phyloP scores from a whole-genome alignment of 441 rosid species.

The Populus hybrid region DNA sequence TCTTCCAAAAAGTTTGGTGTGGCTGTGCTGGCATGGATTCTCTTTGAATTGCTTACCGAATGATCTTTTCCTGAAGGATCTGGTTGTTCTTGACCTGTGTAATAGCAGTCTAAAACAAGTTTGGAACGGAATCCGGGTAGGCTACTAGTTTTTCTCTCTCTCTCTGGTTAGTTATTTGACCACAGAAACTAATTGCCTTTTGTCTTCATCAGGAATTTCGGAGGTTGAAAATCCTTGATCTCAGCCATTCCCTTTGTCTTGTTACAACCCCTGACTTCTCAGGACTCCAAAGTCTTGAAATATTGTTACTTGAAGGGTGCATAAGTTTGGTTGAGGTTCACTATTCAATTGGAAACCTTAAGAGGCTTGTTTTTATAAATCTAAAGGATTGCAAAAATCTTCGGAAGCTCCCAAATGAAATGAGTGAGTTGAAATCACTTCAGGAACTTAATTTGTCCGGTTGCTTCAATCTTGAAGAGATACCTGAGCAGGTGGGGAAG shows the following conservation, averaged over 20 bases:
- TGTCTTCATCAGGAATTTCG: conserved; percentile 21
- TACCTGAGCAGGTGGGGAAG: neutral
- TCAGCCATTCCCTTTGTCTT: conserved; percentile 19
- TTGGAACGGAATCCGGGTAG: conserved; percentile 21
- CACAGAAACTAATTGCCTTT: neutral
- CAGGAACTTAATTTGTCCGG: neutral
- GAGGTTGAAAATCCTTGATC: conserved; percentile 23
- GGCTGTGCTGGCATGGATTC: conserved; percentile 23
- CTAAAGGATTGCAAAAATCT: conserved; percentile 14
- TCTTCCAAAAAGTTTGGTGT: conserved; percentile 14
- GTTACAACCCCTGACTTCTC: conserved; percentile 22
- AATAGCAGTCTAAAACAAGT: conserved; percentile 8
- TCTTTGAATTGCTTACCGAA: conserved; percentile 19
- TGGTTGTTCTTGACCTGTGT: conserved; percentile 19
- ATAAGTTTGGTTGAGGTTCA: conserved; percentile 11
- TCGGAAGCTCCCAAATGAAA: neutral
- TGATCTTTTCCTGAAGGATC: conserved; percentile 2
- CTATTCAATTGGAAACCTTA: conserved; percentile 14
- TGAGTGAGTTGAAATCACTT: conserved; percentile 4
- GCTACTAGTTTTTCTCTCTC: neutral
- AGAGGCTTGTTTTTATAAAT: neutral
- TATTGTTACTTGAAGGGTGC: conserved; percentile 22
- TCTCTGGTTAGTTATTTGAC: neutral
- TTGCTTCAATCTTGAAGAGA: neutral
- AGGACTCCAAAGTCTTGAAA: conserved; percentile 15